Percentiles rank a stretch among this genome's conserved stretches.
Conservation (phyloP, 169 alveolate genomes). For the Eimeria sp. region DNA sequence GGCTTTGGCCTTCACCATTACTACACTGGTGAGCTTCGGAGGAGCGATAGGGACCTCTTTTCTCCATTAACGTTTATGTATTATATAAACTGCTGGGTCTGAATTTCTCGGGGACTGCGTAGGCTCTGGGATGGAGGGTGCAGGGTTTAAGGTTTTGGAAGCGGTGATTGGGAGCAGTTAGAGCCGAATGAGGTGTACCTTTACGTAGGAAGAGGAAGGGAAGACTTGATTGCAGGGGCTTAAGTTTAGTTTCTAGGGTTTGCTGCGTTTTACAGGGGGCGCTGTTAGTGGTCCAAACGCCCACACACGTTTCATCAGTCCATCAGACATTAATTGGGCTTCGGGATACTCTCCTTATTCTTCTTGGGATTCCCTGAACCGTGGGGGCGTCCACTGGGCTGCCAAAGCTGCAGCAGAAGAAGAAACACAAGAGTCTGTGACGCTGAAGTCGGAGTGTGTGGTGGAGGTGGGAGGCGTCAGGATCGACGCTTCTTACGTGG, state of each 20-base stretch:
- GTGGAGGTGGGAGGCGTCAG: slow-evolving; percentile 23
- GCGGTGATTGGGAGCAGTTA: not conserved
- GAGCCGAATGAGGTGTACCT: not conserved
- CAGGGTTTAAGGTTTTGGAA: not conserved
- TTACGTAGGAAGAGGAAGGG: not conserved
- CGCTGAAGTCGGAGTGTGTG: not conserved
- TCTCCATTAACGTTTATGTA: not conserved
- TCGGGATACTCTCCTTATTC: not conserved
- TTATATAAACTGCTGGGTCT: not conserved
- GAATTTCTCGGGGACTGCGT: not conserved
- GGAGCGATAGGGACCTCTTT: not conserved
- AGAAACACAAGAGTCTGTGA: not conserved
- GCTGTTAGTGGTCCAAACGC: not conserved
- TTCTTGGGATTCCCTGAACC: not conserved
- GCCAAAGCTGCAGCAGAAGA: not conserved
- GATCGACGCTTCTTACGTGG: slow-evolving; percentile 24
- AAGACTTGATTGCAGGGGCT: not conserved
- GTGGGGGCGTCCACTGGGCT: not conserved
- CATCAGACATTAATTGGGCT: not conserved
- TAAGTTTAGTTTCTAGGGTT: not conserved
- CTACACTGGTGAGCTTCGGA: not conserved
- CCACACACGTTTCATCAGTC: not conserved
- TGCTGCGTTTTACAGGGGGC: not conserved
- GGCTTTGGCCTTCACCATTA: not conserved
- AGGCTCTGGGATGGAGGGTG: not conserved